Evolutionary conservation across 2,329 filamentous ascomycete genomes (phyloP), one percentile per base, ranked within the genome.

Genomic region (Coleophoma eucalyptorum): DNA sequence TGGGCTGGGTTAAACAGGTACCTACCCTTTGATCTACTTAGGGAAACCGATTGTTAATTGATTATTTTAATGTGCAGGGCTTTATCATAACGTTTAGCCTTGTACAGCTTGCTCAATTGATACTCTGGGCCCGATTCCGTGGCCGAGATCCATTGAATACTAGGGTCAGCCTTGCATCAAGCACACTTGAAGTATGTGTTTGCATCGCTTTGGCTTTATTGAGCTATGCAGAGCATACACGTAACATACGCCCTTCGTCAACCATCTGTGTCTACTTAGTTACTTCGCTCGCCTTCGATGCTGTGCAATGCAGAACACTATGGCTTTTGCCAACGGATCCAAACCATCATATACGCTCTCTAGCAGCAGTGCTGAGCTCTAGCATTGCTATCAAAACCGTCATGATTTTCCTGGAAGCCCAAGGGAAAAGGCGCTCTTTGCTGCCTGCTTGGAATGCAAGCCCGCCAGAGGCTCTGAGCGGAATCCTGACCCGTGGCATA

Each of bases 401-500:
- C 3, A 46, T 51, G n/a, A 31, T 51, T 13, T 11, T 51, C 4
- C 46, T 42, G 2, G 49, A 51, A 43, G 49, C 43, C 16, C 41
- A 19, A 19, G 49, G 48, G 16, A 51, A 51, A 35, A 42, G 34
- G 7, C 21, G 13, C 16, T 26, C 48, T 32, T 26, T 51, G 11
- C 19, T 48, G 7, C 16, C 21, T 32, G 21, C 13, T n/a, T 43
- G 13, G 19, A 51, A 18, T 40, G 26, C 15, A 8, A 26, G 21
- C 6, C 35, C 43, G 6, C 43, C 35, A 2, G 65, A 67, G 48
- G 59, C 63, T 16, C 62, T 59, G 6, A 60, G 58, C 34, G 56
- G 63, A 12, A 56, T 67, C 10, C 60, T 66, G 38, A 58, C 53
- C 15, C 58, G 62, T 18, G 56, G 59, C 15, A 52, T 67, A 18